Evolutionary conservation across 805 yeast genomes (phyloP).

Genomic region (Kluyveromyces lactis): DNA sequence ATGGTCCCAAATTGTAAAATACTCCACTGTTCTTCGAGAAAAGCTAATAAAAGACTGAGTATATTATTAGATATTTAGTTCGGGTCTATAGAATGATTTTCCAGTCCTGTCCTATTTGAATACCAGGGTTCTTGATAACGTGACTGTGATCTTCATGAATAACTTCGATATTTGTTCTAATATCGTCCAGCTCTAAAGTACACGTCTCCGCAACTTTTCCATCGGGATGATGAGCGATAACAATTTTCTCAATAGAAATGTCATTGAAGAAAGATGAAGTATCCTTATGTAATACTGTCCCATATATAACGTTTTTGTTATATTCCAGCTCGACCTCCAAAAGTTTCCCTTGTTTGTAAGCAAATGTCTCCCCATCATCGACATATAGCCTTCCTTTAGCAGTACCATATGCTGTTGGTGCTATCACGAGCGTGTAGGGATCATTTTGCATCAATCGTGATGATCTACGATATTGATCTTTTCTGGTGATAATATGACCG

Average conservation of each 20-base stretch:
- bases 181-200: neutral
- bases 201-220: neutral
- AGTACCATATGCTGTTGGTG: constrained; percentile 38
- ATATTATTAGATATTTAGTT: constrained; percentile 2
- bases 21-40: constrained; percentile 17
- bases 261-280: constrained; percentile 23
- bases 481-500: constrained; percentile 64
- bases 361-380: constrained; percentile 79
- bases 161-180: neutral
- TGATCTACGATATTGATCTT: constrained; percentile 73
- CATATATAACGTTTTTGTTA: constrained; percentile 24
- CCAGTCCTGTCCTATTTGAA: constrained; percentile 44
- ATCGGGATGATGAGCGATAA: constrained; percentile 24
- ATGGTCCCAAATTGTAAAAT: constrained; percentile 25
- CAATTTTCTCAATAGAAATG: constrained; percentile 46
- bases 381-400: constrained; percentile 60
- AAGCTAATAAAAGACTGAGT: constrained; percentile 2
- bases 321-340: constrained; percentile 36
- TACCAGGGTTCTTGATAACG: constrained; percentile 42
- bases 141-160: constrained; percentile 12
- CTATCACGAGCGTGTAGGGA: constrained; percentile 70
- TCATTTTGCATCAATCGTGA: constrained; percentile 66
- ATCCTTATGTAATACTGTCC: constrained; percentile 21
- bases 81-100: constrained; percentile 26
- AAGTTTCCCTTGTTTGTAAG: constrained; percentile 44